phyloP scores from a whole-genome alignment of 495 filamentous ascomycete species.

The Penicillium tannophilum region DNA sequence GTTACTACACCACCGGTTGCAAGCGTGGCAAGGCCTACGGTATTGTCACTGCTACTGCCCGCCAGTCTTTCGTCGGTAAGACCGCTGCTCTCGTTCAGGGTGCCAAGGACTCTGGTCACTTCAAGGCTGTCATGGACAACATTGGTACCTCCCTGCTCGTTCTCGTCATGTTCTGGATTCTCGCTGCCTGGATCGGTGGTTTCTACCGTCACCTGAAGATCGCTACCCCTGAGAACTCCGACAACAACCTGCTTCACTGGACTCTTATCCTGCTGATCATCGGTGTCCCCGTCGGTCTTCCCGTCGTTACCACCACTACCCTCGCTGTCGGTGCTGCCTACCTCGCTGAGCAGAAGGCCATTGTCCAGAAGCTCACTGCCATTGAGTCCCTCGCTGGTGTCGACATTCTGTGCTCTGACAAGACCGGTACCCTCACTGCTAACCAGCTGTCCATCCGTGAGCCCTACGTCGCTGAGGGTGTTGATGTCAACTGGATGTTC shows the following conservation, averaged over 20 bases:
- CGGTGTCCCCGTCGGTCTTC: slow-evolving; percentile 76
- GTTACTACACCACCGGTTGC: slow-evolving; percentile 78
- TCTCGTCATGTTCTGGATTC: slow-evolving; percentile 72
- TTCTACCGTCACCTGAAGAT: slow-evolving; percentile 73
- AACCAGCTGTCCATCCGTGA: slow-evolving; percentile 77
- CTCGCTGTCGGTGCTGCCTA: slow-evolving; percentile 76
- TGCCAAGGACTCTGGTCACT: slow-evolving; percentile 72
- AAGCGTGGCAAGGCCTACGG: slow-evolving; percentile 76
- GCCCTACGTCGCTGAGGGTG: slow-evolving; percentile 72
- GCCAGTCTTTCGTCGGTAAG: slow-evolving; percentile 71
- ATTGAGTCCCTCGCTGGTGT: slow-evolving; percentile 79
- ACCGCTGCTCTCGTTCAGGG: slow-evolving; percentile 71
- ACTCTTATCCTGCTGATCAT: slow-evolving; percentile 70
- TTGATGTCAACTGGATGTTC: slow-evolving; percentile 83
- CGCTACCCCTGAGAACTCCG: slow-evolving; percentile 57
- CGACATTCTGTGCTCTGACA: slow-evolving; percentile 75
- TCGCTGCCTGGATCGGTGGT: slow-evolving; percentile 72
- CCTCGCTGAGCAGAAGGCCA: slow-evolving; percentile 73
- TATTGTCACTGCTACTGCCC: slow-evolving; percentile 63
- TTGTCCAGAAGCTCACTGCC: slow-evolving; percentile 75
- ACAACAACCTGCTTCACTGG: slow-evolving; percentile 64
- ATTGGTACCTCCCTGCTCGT: slow-evolving; percentile 74
- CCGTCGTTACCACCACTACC: slow-evolving; percentile 73
- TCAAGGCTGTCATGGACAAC: slow-evolving; percentile 83
- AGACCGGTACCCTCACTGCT: slow-evolving; percentile 78